phyloP scores from a whole-genome alignment of 768 basidiomycete genomes.

The Austroboletus festivus region DNA sequence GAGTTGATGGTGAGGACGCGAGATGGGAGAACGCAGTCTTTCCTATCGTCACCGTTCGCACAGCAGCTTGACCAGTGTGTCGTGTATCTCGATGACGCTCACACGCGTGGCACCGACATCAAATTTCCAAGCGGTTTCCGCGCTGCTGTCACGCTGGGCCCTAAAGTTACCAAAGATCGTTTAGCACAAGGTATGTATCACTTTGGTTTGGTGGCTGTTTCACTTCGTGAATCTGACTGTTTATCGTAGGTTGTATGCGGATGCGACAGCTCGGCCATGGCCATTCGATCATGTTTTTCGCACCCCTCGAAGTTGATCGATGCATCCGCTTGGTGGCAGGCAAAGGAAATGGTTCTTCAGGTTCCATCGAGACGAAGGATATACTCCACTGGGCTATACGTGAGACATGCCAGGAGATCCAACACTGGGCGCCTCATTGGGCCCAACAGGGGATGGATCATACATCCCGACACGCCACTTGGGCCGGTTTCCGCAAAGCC shows the following conservation, averaged over 20 bases:
- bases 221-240: neutral
- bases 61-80: conserved; percentile 35
- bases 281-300: conserved; percentile 49
- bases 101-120: conserved; percentile 39
- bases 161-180: conserved; percentile 37
- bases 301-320: conserved; percentile 39
- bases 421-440: conserved; percentile 41
- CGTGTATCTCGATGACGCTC: conserved; percentile 39
- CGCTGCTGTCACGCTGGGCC: conserved; percentile 38
- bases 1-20: conserved; percentile 32
- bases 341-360: conserved; percentile 1
- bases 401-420: conserved; percentile 43
- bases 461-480: conserved; percentile 11
- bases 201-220: neutral
- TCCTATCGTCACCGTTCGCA: conserved; percentile 33
- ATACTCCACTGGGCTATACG: conserved; percentile 44
- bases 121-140: conserved; percentile 34
- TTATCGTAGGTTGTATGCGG: conserved; percentile 46
- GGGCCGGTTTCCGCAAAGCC: conserved; percentile 10
- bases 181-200: conserved; percentile 31
- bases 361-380: conserved; percentile 23
- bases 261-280: conserved; percentile 48
- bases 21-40: conserved; percentile 27
- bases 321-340: conserved; percentile 30
- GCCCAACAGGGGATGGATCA: conserved; percentile 35